A percentile compares a stretch with the other conserved stretches of the same genome.
phyloP scores from a whole-genome alignment of 768 basidiomycete genomes.

The Asterophora parasitica region DNA sequence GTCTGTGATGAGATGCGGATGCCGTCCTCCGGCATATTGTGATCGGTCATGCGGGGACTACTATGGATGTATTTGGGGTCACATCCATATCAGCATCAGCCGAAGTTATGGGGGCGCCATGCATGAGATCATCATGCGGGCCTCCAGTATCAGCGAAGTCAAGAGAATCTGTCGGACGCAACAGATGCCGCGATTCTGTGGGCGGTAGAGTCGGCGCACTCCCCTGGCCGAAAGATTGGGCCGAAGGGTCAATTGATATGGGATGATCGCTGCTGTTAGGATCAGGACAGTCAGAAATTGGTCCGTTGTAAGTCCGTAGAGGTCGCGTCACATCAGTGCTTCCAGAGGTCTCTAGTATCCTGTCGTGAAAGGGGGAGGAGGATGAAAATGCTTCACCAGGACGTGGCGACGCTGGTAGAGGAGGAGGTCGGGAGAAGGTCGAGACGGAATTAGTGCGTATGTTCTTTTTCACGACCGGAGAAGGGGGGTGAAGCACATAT shows the following conservation, averaged over 20 bases:
- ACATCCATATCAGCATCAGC: conserved; percentile 12
- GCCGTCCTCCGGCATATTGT: neutral
- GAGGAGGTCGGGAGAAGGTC: conserved; percentile 37
- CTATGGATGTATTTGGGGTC: conserved; percentile 9
- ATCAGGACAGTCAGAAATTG: neutral
- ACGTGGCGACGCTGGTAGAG: conserved; percentile 2
- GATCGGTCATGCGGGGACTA: conserved; percentile 9
- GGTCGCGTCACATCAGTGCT: neutral
- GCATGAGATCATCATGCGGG: conserved; percentile 6
- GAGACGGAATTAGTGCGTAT: conserved; percentile 13
- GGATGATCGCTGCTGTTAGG: neutral
- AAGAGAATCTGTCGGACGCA: neutral
- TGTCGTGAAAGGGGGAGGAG: neutral
- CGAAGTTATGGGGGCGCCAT: conserved; percentile 1
- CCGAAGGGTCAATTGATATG: neutral
- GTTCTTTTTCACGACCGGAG: neutral
- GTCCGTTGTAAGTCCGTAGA: conserved; percentile 5
- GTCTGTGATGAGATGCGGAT: neutral
- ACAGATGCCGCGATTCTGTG: too few relatives aligned
- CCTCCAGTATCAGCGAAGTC: neutral
- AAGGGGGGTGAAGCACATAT: conserved; percentile 34
- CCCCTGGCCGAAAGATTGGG: too few relatives aligned
- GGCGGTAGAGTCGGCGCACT: too few relatives aligned
- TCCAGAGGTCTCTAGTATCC: neutral
- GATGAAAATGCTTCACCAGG: neutral